Conservation (phyloP, 225 moss, liverwort and hornwort species). For the Anthoceros angustus region DNA sequence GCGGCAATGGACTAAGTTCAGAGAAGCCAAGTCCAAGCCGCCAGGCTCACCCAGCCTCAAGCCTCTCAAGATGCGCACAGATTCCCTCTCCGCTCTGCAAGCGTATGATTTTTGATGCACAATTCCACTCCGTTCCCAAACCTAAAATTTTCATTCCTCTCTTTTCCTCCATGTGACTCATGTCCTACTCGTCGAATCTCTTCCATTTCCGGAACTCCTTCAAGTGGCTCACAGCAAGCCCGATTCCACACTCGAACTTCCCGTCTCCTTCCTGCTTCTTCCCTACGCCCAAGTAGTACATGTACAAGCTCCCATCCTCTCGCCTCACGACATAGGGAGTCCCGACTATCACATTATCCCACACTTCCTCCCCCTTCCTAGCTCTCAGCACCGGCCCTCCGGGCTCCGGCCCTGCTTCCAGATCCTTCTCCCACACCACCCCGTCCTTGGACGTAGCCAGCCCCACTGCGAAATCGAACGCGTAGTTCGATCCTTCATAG, state of each 20-base stretch:
- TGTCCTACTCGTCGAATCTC: conserved; percentile 28
- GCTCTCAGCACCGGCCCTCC: conserved; percentile 35
- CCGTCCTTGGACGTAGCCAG: conserved; percentile 34
- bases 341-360: conserved; percentile 39
- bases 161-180: too few species aligned
- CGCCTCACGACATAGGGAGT: conserved; percentile 32
- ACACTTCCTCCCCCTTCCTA: conserved; percentile 27
- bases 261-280: conserved; percentile 29
- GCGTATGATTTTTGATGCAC: neutral
- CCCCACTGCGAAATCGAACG: conserved; percentile 25
- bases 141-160: neutral
- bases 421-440: conserved; percentile 30
- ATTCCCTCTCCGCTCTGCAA: neutral
- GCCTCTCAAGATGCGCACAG: neutral
- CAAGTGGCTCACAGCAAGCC: conserved; percentile 36
- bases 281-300: conserved; percentile 41
- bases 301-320: conserved; percentile 36
- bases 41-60: neutral
- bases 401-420: conserved; percentile 23
- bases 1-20: conserved; percentile 44
- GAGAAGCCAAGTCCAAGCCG: neutral
- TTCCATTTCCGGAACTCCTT: conserved; percentile 35
- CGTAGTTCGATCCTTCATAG: conserved; percentile 36
- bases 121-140: neutral
- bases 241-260: conserved; percentile 23